These are phyloP conservation scores for Phaeoacremonium minimum DNA, from an alignment of 2,329 filamentous ascomycete species.

Conservation along the genomic window DNA sequence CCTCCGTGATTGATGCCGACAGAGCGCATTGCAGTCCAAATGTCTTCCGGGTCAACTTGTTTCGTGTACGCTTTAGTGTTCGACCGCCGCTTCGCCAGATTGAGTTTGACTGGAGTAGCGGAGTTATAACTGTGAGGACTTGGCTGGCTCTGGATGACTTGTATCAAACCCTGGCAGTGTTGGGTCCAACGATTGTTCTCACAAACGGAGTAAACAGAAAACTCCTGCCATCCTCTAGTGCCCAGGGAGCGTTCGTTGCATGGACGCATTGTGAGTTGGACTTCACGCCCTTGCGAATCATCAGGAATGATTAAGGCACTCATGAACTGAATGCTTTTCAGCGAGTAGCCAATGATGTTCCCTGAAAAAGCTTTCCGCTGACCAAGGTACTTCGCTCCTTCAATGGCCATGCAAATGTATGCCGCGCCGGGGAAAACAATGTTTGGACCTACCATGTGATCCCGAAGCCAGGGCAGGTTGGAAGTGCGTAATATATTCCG, in stretches of 20 bases:
- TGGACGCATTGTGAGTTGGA: not conserved
- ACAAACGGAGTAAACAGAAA: not conserved
- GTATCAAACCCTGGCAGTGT: slow-evolving; percentile 1
- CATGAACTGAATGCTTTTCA: too few species aligned
- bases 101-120: too few species aligned
- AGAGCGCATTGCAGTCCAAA: slow-evolving; percentile 9
- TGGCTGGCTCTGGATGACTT: not conserved
- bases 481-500: slow-evolving; percentile 13
- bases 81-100: too few species aligned
- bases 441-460: slow-evolving; percentile 16
- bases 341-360: too few species aligned
- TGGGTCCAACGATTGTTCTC: slow-evolving; percentile 1
- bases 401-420: slow-evolving; percentile 31
- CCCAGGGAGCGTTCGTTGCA: not conserved
- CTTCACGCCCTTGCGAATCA: slow-evolving; percentile 3
- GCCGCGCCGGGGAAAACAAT: slow-evolving; percentile 18
- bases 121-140: too few species aligned
- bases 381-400: slow-evolving; percentile 15
- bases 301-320: slow-evolving; percentile 5
- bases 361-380: too few species aligned
- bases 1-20: slow-evolving; percentile 14
- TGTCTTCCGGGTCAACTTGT: slow-evolving; percentile 10
- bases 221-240: slow-evolving; percentile 2
- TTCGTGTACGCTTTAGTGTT: too few species aligned
- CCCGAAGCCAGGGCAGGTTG: too few species aligned